Evolutionary conservation across 1,284 basidiomycete species (phyloP).

Genomic region (Puccinia hordei): DNA sequence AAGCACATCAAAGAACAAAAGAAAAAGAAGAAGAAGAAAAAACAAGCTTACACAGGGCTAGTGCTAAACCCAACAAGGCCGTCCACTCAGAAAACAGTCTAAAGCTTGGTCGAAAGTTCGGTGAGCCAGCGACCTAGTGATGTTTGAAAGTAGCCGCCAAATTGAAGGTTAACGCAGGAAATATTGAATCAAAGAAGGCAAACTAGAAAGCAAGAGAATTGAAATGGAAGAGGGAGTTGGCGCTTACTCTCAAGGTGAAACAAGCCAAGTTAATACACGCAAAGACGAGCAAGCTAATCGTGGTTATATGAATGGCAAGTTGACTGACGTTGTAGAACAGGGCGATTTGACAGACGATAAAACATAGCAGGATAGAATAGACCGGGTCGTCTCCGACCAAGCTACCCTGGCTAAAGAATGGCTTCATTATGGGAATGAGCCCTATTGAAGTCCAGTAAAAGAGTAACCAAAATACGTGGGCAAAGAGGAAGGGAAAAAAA

Average conservation of each 20-base stretch:
- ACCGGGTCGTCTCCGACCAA: constrained; percentile 41
- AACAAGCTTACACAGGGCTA: constrained; percentile 28
- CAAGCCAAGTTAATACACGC: constrained; percentile 44
- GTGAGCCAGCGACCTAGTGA: constrained; percentile 41
- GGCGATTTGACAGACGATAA: constrained; percentile 30
- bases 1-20: not conserved
- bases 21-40: not conserved
- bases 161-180: not conserved
- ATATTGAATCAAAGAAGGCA: not conserved
- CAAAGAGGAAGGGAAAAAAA: not conserved
- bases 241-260: constrained; percentile 43
- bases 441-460: constrained; percentile 6
- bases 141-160: not conserved
- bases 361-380: constrained; percentile 47
- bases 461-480: not conserved
- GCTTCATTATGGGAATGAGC: constrained; percentile 46
- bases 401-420: constrained; percentile 41
- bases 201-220: not conserved
- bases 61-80: constrained; percentile 31
- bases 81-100: constrained; percentile 50
- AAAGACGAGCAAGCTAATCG: constrained; percentile 39
- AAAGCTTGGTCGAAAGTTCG: constrained; percentile 49
- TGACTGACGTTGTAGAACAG: constrained; percentile 37
- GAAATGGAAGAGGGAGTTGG: not conserved
- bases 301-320: constrained; percentile 35